Evolutionary conservation across 352 stramenopile genomes (phyloP), one percentile per base, ranked within the genome.

Genomic region (Pythium vanterpoolii): DNA sequence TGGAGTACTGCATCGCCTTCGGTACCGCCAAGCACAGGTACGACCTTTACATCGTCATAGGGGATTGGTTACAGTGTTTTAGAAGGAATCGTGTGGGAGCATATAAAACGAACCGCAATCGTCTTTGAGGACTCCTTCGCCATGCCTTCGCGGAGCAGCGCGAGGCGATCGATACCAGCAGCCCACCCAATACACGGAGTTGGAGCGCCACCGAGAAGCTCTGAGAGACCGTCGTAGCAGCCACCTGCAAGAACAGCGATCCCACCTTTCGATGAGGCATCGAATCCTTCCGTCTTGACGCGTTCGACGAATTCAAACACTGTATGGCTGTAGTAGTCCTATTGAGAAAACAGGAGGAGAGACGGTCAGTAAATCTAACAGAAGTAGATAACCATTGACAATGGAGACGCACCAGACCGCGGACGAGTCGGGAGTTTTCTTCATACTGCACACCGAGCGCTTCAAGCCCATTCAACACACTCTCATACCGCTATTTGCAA

Each of bases 251-350:
- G 71, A 9, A 94, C 83, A 19, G 87, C 85, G 54, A 95, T 89
- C 11, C 84, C 84, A 30, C 72, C 68, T 4, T 49, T 69, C 26
- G 56, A 51, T 18, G 16, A 0, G 8, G 16, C 5, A 26, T 27
- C 30, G 1, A 28, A 19, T 9, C 31, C 31, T 4, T 66, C 51
- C 34, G 27, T 36, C 24, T 30, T 28, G 14, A 62, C 28, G 1
- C 31, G 40, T 64, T 96, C 86, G 14, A 96, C 70, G 69, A 96
- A 95, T 62, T 96, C 87, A 49, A 96, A 96, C 4, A 96, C 85
- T 1, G 87, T 96, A 64, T 95, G 76, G 59, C 85, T 94, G 67
- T 96, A 96, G 68, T 96, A 96, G 58, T 96, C 87, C 86, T 96
- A 45, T 43, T 6, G 19, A 7, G 18, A 50, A 10, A 9, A 57